Evolutionary conservation across 768 basidiomycete species (phyloP).

Genomic region (Lactarius deliciosus): DNA sequence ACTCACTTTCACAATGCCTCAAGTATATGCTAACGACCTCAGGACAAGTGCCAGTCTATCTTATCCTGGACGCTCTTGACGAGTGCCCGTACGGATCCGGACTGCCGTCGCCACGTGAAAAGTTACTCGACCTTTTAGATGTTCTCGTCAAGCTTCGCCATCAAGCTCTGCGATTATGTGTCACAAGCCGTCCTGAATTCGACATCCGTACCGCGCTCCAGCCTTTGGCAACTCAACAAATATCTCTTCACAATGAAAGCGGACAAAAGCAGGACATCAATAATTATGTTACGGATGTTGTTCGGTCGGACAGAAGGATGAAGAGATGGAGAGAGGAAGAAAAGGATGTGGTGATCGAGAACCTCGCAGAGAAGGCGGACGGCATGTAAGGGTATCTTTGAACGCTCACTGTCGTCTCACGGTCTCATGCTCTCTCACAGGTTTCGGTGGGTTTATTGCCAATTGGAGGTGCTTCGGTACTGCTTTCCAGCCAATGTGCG

Average conservation of each 20-base stretch:
- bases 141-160: background rate
- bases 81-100: background rate
- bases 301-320: background rate
- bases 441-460: constrained; percentile 16
- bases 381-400: background rate
- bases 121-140: background rate
- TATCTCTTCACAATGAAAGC: background rate
- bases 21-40: background rate
- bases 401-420: background rate
- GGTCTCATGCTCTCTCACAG: background rate
- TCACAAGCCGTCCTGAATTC: background rate
- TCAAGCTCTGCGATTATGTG: background rate
- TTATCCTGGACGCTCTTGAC: constrained; percentile 1
- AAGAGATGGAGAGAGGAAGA: background rate
- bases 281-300: background rate
- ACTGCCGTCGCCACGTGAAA: background rate
- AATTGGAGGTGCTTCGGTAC: constrained; percentile 1
- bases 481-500: background rate
- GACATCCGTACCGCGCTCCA: background rate
- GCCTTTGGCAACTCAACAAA: background rate
- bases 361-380: background rate
- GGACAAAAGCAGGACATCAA: background rate
- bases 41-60: background rate
- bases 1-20: background rate
- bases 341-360: background rate